Conservation (phyloP, 345 rosid species). For the Eucalyptus sideroxylon region DNA sequence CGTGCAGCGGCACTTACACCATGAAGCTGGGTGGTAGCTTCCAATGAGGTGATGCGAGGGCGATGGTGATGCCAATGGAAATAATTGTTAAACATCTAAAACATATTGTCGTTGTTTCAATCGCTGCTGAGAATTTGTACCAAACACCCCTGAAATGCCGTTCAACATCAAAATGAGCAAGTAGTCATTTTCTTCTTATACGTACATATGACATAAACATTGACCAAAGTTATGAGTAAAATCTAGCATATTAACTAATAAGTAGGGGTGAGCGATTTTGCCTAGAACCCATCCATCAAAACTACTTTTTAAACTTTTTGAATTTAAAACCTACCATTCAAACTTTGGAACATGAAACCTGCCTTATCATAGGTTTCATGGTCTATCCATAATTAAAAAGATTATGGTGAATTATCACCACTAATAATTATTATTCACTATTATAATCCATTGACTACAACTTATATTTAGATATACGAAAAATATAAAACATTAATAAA, state of each 20-base stretch:
- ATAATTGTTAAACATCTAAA: not conserved
- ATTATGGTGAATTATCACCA: too few relatives aligned
- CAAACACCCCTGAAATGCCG: not conserved
- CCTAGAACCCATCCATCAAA: too few relatives aligned
- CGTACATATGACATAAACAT: not conserved
- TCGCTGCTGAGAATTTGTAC: not conserved
- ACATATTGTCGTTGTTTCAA: not conserved
- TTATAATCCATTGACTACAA: too few relatives aligned
- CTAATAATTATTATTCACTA: too few relatives aligned
- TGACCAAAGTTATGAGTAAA: not conserved
- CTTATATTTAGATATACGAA: too few relatives aligned
- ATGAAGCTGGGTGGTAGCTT: not conserved
- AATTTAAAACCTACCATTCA: too few relatives aligned
- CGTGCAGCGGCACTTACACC: accelerated
- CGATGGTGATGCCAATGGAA: not conserved
- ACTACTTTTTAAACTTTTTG: too few relatives aligned
- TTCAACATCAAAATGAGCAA: not conserved
- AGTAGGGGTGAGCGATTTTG: too few relatives aligned
- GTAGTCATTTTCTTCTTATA: not conserved
- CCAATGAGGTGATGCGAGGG: not conserved
- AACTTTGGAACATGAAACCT: accelerated
- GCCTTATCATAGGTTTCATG: too few relatives aligned
- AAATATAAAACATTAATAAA: too few relatives aligned
- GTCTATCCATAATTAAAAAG: too few relatives aligned
- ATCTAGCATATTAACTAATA: not conserved